Base-by-base conservation (phyloP, 768 basidiomycete species). In the Neoboletus magnificus region DNA sequence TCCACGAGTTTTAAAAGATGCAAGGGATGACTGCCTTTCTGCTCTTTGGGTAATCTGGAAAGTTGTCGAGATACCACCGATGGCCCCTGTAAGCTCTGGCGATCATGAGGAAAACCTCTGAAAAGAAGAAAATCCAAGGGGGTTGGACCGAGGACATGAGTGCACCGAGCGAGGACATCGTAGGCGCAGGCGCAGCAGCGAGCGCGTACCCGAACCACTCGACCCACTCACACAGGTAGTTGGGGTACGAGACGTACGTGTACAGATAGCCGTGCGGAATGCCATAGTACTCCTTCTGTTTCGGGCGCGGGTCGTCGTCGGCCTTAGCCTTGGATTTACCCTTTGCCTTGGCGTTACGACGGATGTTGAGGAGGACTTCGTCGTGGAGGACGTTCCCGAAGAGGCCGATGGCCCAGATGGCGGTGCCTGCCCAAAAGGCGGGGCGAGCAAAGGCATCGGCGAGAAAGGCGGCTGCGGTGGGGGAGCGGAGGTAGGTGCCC, bases 201-300 rank as follows among this genome's bases (percentile, higher is more conserved):
- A 97, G 68, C 2, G 91, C 88, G 69, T 87, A 98, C 9, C 90
- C 93, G 11, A 83, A 61, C 94, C 95, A 98, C 72, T 98, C 96
- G 52, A 88, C 55, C 96, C 96, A 98, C 68, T 98, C 96, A 72
- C 87, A 93, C 20, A 93, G 74, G 74, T 98, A 98, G 70, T 97
- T 93, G 11, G 96, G 96, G 74, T 86, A 96, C 7, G 93, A 92
- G 63, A 98, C 76, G 65, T 82, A 86, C 41, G 69, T 63, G 77
- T 89, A 97, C 18, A 96, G 74, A 22, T 83, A 79, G 0, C 89
- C 91, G 48, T 86, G 80, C 0, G 96, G 93, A 56, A 94, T 86
- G 5, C 85, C 85, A 66, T 92, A 92, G 70, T 90, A 77, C 47
- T 84, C 81, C 40, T 68, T 71, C 23, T 58, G 56, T 22, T 67